A percentile compares a stretch with the other conserved stretches of the same genome.
Evolutionary conservation across 2,329 filamentous ascomycete genomes (phyloP).

Genomic region (Fusarium globosum): DNA sequence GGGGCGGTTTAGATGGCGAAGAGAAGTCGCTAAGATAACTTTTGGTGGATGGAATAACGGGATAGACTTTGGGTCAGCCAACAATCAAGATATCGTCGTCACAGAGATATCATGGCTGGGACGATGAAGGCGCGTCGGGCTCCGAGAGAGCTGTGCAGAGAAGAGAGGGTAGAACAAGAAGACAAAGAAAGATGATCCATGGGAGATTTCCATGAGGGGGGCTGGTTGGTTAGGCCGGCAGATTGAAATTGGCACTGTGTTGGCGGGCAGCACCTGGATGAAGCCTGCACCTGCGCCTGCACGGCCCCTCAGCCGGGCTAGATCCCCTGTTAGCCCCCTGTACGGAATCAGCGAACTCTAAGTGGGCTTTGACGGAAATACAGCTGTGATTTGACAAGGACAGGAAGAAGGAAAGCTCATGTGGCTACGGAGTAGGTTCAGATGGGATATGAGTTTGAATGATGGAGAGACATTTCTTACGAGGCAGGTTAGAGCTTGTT

Average conservation of each 20-base stretch:
- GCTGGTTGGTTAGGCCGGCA: conserved; percentile 29
- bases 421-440: conserved; percentile 22
- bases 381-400: conserved; percentile 22
- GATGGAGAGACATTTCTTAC: conserved; percentile 39
- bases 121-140: conserved; percentile 38
- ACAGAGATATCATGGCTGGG: conserved; percentile 36
- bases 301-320: conserved; percentile 19
- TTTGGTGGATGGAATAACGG: neutral
- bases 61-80: conserved; percentile 12
- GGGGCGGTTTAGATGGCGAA: conserved; percentile 24
- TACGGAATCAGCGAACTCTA: conserved; percentile 29
- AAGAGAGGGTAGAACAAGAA: conserved; percentile 34
- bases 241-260: conserved; percentile 39
- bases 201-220: conserved; percentile 41
- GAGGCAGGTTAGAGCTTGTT: conserved; percentile 32
- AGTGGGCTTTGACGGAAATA: conserved; percentile 34
- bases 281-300: conserved; percentile 18
- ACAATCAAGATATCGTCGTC: conserved; percentile 32
- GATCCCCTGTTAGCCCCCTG: conserved; percentile 27
- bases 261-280: conserved; percentile 29
- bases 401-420: neutral
- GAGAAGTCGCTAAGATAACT: conserved; percentile 21
- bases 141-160: conserved; percentile 31
- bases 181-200: conserved; percentile 15
- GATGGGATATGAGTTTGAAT: conserved; percentile 32